phyloP scores from a whole-genome alignment of 2,329 filamentous ascomycete species.

The Bipolaris sorokiniana region DNA sequence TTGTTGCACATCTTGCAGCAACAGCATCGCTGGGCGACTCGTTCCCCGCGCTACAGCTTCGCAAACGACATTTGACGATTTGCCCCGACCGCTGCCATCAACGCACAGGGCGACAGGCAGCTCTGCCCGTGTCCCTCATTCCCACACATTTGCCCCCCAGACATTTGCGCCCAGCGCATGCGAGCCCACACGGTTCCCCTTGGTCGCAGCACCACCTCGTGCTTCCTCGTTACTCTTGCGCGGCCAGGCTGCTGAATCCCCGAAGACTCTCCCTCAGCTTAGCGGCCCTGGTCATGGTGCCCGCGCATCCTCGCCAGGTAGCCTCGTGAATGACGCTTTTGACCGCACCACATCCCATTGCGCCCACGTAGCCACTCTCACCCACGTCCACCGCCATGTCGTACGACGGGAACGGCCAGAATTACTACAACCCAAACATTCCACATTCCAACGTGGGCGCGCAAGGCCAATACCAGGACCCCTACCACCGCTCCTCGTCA shows the following conservation, averaged over 20 bases:
- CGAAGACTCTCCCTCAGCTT: slow-evolving; percentile 27
- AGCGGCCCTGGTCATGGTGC: slow-evolving; percentile 43
- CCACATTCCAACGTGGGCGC: slow-evolving; percentile 51
- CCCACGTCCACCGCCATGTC: slow-evolving; percentile 54
- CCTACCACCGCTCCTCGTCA: slow-evolving; percentile 61
- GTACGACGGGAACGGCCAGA: slow-evolving; percentile 62
- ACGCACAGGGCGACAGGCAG: slow-evolving; percentile 21
- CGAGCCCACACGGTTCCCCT: slow-evolving; percentile 16
- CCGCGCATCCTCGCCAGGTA: slow-evolving; percentile 34
- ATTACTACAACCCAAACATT: slow-evolving; percentile 55
- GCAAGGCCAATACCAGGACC: slow-evolving; percentile 44
- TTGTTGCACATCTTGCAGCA: background rate
- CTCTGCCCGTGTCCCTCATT: slow-evolving; percentile 14
- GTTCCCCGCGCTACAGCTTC: slow-evolving; percentile 21
- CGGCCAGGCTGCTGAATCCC: slow-evolving; percentile 13
- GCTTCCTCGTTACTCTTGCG: slow-evolving; percentile 7
- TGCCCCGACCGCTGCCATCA: slow-evolving; percentile 20
- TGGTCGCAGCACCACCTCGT: slow-evolving; percentile 15
- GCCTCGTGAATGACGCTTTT: slow-evolving; percentile 47
- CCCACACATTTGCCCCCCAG: slow-evolving; percentile 3
- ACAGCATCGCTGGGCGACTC: slow-evolving; percentile 17
- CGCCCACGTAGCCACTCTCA: slow-evolving; percentile 21
- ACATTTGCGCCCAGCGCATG: slow-evolving; percentile 20
- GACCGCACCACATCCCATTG: slow-evolving; percentile 26
- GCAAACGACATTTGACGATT: slow-evolving; percentile 21